A percentile compares a stretch with the other conserved stretches of the same genome.
phyloP scores from a whole-genome alignment of 2,329 filamentous ascomycete genomes.

The Diaporthe sp. region DNA sequence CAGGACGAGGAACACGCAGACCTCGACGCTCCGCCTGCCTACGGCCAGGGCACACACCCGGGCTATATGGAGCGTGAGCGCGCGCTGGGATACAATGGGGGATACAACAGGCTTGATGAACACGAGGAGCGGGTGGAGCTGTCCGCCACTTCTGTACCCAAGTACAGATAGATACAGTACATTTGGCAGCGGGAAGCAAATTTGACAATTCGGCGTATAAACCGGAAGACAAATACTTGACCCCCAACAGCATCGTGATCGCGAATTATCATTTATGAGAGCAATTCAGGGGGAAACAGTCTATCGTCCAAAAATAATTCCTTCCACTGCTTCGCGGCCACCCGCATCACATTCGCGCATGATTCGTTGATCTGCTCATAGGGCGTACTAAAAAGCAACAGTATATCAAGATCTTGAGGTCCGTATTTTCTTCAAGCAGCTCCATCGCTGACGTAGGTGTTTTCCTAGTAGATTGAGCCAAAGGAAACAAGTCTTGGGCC shows the following conservation, averaged over 20 bases:
- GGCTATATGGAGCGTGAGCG: conserved; percentile 5
- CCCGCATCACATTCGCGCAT: neutral
- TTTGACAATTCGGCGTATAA: neutral
- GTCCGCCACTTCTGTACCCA: neutral
- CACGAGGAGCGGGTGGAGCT: conserved; percentile 1
- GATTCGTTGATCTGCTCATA: neutral
- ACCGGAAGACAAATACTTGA: no score
- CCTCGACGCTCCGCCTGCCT: neutral
- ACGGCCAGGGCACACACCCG: conserved; percentile 2
- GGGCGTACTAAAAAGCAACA: neutral
- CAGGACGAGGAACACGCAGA: neutral
- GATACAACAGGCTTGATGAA: conserved; percentile 1
- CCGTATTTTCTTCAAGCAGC: neutral
- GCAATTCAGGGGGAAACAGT: neutral
- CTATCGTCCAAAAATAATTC: neutral
- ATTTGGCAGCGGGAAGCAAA: neutral
- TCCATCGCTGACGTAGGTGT: no score
- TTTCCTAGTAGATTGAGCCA: no score
- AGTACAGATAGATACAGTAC: neutral
- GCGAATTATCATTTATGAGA: neutral
- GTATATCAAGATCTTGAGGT: neutral
- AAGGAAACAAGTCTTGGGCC: no score
- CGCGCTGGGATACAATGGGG: neutral
- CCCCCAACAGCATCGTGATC: neutral
- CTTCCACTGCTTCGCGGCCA: neutral